These are phyloP conservation scores for Murraya paniculata DNA, from an alignment of 345 rosid genomes.

Conservation along the genomic window DNA sequence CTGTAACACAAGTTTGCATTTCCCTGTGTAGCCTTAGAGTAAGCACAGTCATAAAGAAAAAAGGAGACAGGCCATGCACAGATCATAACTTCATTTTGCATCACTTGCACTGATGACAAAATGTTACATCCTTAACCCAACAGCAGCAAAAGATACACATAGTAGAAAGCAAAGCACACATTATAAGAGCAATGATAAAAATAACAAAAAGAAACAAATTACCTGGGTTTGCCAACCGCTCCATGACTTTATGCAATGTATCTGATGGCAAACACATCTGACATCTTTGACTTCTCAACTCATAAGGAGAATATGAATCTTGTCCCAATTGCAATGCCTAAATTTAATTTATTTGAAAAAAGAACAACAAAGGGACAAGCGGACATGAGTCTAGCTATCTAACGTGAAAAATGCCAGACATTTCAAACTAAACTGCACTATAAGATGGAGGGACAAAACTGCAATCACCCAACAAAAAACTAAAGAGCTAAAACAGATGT, in stretches of 20 bases:
- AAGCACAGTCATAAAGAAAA: background rate
- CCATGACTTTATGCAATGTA: conserved; percentile 68
- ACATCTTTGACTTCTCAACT: conserved; percentile 56
- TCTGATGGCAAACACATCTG: conserved; percentile 83
- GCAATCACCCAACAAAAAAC: conserved; percentile 1
- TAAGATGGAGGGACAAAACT: background rate
- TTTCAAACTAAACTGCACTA: background rate
- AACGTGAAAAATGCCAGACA: background rate
- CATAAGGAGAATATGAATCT: conserved; percentile 46
- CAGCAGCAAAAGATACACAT: background rate
- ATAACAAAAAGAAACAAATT: background rate
- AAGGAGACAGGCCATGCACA: background rate
- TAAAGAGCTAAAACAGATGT: background rate
- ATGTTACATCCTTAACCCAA: background rate
- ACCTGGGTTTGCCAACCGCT: conserved; percentile 69
- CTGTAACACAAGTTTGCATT: background rate
- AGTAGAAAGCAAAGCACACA: background rate
- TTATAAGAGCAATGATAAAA: background rate
- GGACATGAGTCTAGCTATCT: background rate
- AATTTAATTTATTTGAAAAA: background rate
- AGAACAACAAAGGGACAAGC: background rate
- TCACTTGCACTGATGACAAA: background rate
- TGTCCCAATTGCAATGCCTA: conserved; percentile 80
- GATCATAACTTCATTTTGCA: background rate
- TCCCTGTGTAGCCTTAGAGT: background rate